These are phyloP conservation scores for Microbotryomycetes sp. DNA, from an alignment of 1,284 basidiomycete genomes.

Conservation along the genomic window DNA sequence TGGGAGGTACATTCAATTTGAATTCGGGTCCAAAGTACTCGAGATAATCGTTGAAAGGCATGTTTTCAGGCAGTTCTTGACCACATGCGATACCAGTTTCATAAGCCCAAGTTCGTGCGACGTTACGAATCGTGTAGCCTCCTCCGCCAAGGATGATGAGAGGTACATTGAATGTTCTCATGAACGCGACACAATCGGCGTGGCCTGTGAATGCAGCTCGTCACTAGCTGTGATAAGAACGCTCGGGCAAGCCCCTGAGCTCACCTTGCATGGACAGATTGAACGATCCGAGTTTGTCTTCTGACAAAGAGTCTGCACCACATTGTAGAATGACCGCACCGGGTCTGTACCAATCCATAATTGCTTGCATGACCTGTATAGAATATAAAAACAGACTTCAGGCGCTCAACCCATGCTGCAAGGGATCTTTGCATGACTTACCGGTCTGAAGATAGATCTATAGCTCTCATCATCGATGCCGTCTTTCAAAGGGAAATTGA, in stretches of 20 bases:
- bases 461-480: constrained; percentile 76
- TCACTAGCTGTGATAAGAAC: no score
- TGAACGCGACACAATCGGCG: constrained; percentile 80
- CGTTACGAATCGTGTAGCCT: constrained; percentile 89
- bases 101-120: constrained; percentile 90
- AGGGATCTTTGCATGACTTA: constrained; percentile 46
- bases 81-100: constrained; percentile 93
- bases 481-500: constrained; percentile 91
- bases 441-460: constrained; percentile 79
- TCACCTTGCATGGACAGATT: constrained; percentile 86
- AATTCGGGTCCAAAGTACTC: constrained; percentile 98
- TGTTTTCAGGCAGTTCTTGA: constrained; percentile 66
- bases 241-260: constrained; percentile 13
- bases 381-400: not conserved
- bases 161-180: constrained; percentile 77
- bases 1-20: constrained; percentile 80
- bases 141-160: constrained; percentile 90
- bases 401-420: not conserved
- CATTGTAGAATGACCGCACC: constrained; percentile 90
- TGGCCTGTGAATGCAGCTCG: constrained; percentile 51
- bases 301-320: constrained; percentile 89
- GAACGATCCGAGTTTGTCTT: constrained; percentile 94
- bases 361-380: constrained; percentile 67
- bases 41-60: constrained; percentile 94
- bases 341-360: constrained; percentile 84